These are phyloP conservation scores for Rhodosporidiobolus odoratus DNA, from an alignment of 768 basidiomycete genomes.

Conservation along the genomic window DNA sequence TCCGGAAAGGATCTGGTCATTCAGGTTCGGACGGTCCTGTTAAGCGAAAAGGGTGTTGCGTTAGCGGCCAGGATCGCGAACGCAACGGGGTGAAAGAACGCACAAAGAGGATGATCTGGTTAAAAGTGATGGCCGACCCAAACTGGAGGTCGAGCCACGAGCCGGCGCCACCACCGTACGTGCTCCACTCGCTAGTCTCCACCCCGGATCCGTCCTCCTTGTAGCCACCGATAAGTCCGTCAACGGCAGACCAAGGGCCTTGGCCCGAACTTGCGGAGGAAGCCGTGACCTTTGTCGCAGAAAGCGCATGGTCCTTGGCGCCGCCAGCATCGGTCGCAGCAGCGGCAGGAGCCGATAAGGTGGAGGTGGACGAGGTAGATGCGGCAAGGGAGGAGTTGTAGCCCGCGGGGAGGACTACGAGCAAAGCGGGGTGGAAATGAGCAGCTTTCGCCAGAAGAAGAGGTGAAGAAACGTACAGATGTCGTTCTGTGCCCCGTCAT, in stretches of 20 bases:
- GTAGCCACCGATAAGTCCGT: slow-evolving; percentile 31
- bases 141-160: slow-evolving; percentile 21
- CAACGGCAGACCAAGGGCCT: slow-evolving; percentile 16
- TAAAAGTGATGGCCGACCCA: slow-evolving; percentile 15
- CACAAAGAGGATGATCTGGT: slow-evolving; percentile 24
- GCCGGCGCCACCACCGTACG: slow-evolving; percentile 15
- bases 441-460: neutral
- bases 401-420: slow-evolving; percentile 12
- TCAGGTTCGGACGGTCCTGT: slow-evolving; percentile 31
- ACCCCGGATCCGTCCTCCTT: slow-evolving; percentile 15
- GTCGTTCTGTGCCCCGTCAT: slow-evolving; percentile 35
- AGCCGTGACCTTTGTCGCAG: neutral
- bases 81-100: neutral
- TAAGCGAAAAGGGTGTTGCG: neutral
- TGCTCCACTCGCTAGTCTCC: slow-evolving; percentile 26
- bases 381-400: slow-evolving; percentile 2
- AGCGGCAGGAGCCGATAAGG: neutral
- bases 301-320: slow-evolving; percentile 14
- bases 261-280: slow-evolving; percentile 10
- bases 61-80: neutral
- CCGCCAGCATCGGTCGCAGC: slow-evolving; percentile 15
- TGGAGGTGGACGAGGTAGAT: neutral
- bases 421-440: neutral
- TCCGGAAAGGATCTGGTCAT: slow-evolving; percentile 26
- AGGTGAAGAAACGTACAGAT: slow-evolving; percentile 14